Evolutionary conservation across 441 rosid genomes (phyloP).

Genomic region (Viola pubescens): DNA sequence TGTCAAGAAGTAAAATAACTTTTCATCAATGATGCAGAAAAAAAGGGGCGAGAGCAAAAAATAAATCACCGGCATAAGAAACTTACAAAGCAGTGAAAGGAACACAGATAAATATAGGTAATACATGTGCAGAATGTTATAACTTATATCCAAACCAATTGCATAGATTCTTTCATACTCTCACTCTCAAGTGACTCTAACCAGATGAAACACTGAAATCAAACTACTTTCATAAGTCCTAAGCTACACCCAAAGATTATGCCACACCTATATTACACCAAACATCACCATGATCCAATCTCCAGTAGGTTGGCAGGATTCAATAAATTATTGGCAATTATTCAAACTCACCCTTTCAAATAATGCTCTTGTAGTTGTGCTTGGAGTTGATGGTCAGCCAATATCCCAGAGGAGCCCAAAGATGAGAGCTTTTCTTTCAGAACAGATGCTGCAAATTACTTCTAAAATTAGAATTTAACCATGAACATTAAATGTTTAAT

Average conservation of each 20-base stretch:
- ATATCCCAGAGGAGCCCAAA: constrained; percentile 92
- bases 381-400: constrained; percentile 99
- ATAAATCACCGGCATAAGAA: neutral
- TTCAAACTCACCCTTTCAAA: constrained; percentile 42
- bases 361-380: constrained; percentile 87
- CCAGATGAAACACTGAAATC: no score
- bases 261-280: neutral
- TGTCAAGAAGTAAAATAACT: constrained; percentile 31
- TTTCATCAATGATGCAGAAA: constrained; percentile 13
- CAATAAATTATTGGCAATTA: neutral
- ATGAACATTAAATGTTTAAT: neutral
- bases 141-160: no score
- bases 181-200: no score
- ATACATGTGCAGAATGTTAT: no score
- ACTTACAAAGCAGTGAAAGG: no score
- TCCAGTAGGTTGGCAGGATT: neutral
- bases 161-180: no score
- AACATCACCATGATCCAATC: constrained; percentile 3
- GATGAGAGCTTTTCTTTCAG: constrained; percentile 90
- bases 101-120: no score
- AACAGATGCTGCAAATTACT: constrained; percentile 72
- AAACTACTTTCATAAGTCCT: no score
- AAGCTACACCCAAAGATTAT: neutral
- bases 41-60: neutral
- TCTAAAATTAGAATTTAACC: constrained; percentile 31